Percentiles rank a stretch among this genome's conserved stretches.
phyloP scores from a whole-genome alignment of 2,329 filamentous ascomycete genomes.

The Aspergillus pseudoterreus region DNA sequence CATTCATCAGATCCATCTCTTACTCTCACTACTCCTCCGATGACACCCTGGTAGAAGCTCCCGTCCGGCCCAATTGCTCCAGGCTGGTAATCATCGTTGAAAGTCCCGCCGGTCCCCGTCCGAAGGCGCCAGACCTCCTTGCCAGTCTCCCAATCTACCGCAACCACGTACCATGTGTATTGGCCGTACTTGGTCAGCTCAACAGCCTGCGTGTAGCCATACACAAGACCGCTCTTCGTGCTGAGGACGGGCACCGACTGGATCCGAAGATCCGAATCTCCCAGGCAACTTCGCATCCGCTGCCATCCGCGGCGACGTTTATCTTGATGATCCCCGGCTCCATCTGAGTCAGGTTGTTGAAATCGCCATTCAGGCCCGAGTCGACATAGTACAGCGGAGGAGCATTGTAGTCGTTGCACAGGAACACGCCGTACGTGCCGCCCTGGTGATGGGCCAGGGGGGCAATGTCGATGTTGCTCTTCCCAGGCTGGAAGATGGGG shows the following conservation, averaged over 20 bases:
- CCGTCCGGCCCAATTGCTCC: not conserved
- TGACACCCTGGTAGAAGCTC: not conserved
- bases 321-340: not conserved
- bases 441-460: conserved; percentile 1
- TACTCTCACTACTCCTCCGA: not conserved
- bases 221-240: conserved; percentile 1
- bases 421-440: not conserved
- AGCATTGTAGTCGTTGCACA: conserved; percentile 3
- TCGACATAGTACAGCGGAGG: conserved; percentile 1
- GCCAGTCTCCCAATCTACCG: not conserved
- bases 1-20: not conserved
- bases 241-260: conserved; percentile 1
- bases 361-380: conserved; percentile 1
- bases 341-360: conserved; percentile 3
- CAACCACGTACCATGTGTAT: not conserved
- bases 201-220: conserved; percentile 1
- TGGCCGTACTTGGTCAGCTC: not conserved
- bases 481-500: not conserved
- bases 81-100: conserved; percentile 1
- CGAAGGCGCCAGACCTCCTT: conserved; percentile 3
- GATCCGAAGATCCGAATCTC: conserved; percentile 1
- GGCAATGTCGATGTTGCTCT: conserved; percentile 2
- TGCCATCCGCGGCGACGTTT: not conserved
- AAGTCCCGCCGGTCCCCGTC: conserved; percentile 1
- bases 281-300: not conserved